Evolutionary conservation across 768 basidiomycete genomes (phyloP), one percentile per base, ranked within the genome.

Genomic region (Auricularia heimuer): DNA sequence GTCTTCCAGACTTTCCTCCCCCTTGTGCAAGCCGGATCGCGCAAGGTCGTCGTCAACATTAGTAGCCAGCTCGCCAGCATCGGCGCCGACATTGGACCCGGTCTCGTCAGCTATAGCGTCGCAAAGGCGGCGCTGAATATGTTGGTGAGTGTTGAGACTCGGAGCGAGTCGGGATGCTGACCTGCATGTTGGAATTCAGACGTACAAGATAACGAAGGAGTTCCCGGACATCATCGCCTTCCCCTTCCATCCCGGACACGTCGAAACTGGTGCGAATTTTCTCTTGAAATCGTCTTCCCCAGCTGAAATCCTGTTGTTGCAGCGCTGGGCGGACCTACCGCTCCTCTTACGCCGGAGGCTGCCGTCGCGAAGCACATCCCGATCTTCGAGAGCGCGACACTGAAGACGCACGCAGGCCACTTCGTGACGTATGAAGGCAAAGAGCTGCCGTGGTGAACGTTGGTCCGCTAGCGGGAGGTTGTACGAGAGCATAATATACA

Each of bases 111-210:
- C 33, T 80, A 79, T 67, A 73, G 71, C 21, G 73, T 78, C 65
- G 75, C 71, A 54, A 78, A 79, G 70, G 71, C 73, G 11, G 77
- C 75, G 14, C 66, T 78, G 61, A 78, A 78, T 63, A 79, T 79
- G 78, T 70, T 78, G 60, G 77, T 78, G 62, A 36, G 75, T 68
- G 36, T 10, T 35, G 6, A 60, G 21, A 21, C 6, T 45, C 44
- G 44, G 29, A 29, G 2, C 29, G 29, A 29, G 29, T 29, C 29
- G 29, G 29, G 29, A 29, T 29, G 29, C 29, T 29, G 29, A 29
- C 29, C 29, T 29, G 29, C 29, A 29, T 29, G 29, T 29, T 29
- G 29, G 29, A 29, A 29, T 29, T 29, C 67, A 77, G 76, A 75
- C 75, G 18, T 75, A 75, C 63, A 79, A 79, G 69, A 75, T 77